phyloP scores from a whole-genome alignment of 768 basidiomycete genomes.

The Leccinum barrowsii region DNA sequence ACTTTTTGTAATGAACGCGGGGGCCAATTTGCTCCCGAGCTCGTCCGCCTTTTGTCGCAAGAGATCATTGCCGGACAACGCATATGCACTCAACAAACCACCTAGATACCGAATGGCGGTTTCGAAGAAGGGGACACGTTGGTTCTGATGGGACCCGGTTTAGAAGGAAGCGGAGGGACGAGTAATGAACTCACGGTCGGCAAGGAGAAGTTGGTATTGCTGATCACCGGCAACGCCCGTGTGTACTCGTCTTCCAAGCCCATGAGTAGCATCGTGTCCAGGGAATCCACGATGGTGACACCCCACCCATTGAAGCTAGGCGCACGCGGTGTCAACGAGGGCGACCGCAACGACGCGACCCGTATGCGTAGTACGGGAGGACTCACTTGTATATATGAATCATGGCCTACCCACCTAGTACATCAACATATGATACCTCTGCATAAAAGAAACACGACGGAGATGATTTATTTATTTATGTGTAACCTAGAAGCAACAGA shows the following conservation, averaged over 20 bases:
- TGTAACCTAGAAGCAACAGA: too few species aligned
- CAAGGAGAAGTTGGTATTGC: constrained; percentile 46
- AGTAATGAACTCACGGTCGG: constrained; percentile 34
- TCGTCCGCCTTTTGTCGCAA: constrained; percentile 73
- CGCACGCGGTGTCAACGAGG: neutral
- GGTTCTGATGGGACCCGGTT: constrained; percentile 12
- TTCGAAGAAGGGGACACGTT: constrained; percentile 63
- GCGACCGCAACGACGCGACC: neutral
- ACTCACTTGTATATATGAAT: constrained; percentile 44
- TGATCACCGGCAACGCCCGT: constrained; percentile 54
- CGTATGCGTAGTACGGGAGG: neutral
- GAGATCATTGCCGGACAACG: constrained; percentile 61
- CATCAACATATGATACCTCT: too few species aligned
- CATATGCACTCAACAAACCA: constrained; percentile 78
- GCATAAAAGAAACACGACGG: too few species aligned
- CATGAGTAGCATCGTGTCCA: constrained; percentile 86
- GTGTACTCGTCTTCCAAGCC: constrained; percentile 67
- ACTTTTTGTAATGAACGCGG: constrained; percentile 64
- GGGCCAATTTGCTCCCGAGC: constrained; percentile 63
- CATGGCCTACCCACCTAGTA: too few species aligned
- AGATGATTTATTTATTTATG: too few species aligned
- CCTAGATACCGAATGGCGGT: constrained; percentile 89
- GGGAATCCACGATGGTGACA: constrained; percentile 70
- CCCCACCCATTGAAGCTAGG: constrained; percentile 62
- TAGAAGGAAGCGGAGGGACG: constrained; percentile 1